Evolutionary conservation across 805 yeast genomes (phyloP), one percentile per base, ranked within the genome.

Genomic region (Lipomyces oligophaga): DNA sequence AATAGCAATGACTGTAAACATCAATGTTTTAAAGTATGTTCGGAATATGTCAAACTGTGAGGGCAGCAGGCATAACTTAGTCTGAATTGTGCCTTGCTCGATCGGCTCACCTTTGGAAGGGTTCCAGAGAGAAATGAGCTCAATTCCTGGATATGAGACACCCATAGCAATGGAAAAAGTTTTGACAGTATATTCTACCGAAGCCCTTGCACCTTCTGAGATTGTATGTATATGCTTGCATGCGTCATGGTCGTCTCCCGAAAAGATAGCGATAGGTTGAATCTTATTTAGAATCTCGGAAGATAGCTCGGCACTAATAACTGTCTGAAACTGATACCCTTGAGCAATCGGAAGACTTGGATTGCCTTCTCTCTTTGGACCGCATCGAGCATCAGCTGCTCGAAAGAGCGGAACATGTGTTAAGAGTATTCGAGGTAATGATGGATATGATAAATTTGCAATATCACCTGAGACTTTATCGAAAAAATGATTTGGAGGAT

Each of bases 171-270:
- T 85, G 11, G 96, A 83, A 42, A 83, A 79, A 3, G 95, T 79
- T 64, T 93, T 93, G 24, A 89, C 88, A 0, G 96, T 86, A 54
- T 83, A 79, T 63, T 93, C 98, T 18, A 38, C 34, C 22, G 78
- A 72, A 54, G 54, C 50, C 15, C 58, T 31, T 3, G 55, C 51
- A 8, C 46, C 43, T 5, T 28, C 42, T 7, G 54, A 59, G 25
- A 55, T 45, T 5, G 32, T 34, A 52, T 90, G 97, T 18, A 68
- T 67, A 25, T 83, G 74, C 55, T 84, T 86, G 64, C 99, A 93
- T 58, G 86, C 88, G 64, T 93, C 98, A 67, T 93, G 99, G 63
- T 93, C 98, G 64, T 93, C 99, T 1, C 98, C 99, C 4, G 94
- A 79, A 60, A 88, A 85, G 3, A 85, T 73, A 8, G 81, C 64